A percentile compares a stretch with the other conserved stretches of the same genome.
These are phyloP conservation scores for Schizochytrium sp. DNA, from an alignment of 108 stramenopile species.

Conservation along the genomic window DNA sequence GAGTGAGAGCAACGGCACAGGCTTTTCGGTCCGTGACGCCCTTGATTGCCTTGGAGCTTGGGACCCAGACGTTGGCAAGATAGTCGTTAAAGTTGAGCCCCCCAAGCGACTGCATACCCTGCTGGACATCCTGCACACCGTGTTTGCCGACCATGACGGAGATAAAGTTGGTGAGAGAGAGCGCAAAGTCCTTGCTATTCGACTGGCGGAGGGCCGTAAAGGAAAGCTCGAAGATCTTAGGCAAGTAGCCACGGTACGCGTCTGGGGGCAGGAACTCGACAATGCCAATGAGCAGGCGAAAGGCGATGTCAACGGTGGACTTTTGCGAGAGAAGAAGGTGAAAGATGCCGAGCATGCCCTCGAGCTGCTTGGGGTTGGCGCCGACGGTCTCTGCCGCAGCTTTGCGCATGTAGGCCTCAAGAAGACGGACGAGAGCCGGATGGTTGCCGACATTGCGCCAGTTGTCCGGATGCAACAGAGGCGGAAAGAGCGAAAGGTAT, in stretches of 20 bases:
- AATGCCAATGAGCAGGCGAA: not conserved
- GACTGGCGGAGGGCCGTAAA: not conserved
- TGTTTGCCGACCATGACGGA: not conserved
- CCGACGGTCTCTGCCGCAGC: slow-evolving; percentile 57
- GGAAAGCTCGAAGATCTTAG: not conserved
- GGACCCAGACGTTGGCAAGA: not conserved
- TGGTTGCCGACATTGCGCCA: slow-evolving; percentile 89
- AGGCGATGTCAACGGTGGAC: not conserved
- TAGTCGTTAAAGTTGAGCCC: not conserved
- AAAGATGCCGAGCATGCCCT: slow-evolving; percentile 64
- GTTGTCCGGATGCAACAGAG: slow-evolving; percentile 66
- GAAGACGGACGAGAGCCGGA: slow-evolving; percentile 76
- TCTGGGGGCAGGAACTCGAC: slow-evolving; percentile 8
- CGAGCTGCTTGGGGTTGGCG: slow-evolving; percentile 39
- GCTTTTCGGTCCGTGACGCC: not conserved
- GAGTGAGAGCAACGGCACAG: not conserved
- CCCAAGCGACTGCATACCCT: not conserved
- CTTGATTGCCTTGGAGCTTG: not conserved
- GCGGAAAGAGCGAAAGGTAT: slow-evolving; percentile 69
- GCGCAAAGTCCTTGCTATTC: not conserved
- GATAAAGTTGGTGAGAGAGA: not conserved
- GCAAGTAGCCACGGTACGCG: not conserved
- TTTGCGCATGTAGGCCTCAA: slow-evolving; percentile 73
- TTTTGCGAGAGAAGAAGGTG: slow-evolving; percentile 65
- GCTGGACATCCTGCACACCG: not conserved